Percentiles rank a stretch among this genome's conserved stretches.
These are phyloP conservation scores for Diospyros lotus DNA, from an alignment of 148 eudicot genomes.

Conservation along the genomic window DNA sequence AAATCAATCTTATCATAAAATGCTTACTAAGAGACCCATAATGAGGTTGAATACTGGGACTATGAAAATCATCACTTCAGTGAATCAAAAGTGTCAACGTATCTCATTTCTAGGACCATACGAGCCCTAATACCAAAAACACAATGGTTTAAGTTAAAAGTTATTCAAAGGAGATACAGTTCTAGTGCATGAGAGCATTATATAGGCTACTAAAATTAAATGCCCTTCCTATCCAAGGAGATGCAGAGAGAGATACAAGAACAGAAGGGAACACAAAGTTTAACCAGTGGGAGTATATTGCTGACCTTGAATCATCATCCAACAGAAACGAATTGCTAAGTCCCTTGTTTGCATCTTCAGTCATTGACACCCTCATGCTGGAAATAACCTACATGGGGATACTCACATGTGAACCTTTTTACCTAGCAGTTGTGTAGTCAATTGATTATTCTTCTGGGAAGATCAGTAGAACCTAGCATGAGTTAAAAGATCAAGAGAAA, in stretches of 20 bases:
- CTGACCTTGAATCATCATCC: constrained; percentile 85
- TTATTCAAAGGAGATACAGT: too few relatives aligned
- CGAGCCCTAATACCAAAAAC: too few relatives aligned
- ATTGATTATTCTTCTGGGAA: background rate
- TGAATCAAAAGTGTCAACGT: too few relatives aligned
- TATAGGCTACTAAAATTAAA: too few relatives aligned
- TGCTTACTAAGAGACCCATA: too few relatives aligned
- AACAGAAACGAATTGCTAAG: constrained; percentile 78
- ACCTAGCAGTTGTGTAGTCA: background rate
- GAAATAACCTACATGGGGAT: constrained; percentile 12
- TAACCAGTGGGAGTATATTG: background rate
- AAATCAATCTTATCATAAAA: too few relatives aligned
- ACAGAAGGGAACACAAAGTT: background rate
- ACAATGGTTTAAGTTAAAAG: too few relatives aligned
- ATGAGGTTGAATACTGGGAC: too few relatives aligned
- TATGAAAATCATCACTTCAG: too few relatives aligned
- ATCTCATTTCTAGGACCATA: too few relatives aligned
- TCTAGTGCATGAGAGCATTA: too few relatives aligned
- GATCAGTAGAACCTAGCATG: background rate
- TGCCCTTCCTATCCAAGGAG: too few relatives aligned
- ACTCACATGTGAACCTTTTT: background rate
- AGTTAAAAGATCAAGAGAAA: constrained; percentile 2
- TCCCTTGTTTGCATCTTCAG: constrained; percentile 77
- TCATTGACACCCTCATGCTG: constrained; percentile 74
- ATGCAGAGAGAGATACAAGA: background rate